Conservation (phyloP, 768 basidiomycete genomes). For the Lactarius trivialis region DNA sequence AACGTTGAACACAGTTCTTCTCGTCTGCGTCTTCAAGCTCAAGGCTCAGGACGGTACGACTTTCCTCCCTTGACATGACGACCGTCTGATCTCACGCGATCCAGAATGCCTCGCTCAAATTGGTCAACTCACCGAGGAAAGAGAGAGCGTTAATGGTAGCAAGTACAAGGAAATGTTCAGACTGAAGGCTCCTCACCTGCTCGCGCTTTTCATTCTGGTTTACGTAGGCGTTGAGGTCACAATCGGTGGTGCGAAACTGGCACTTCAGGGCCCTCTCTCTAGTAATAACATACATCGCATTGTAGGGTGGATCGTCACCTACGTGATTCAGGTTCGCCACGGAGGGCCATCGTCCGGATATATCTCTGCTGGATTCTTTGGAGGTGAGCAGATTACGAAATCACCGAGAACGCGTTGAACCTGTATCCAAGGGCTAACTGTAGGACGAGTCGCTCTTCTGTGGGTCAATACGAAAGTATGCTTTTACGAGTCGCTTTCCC, state of each 20-base stretch:
- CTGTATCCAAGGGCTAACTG: slow-evolving; percentile 35
- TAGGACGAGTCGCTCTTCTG: slow-evolving; percentile 47
- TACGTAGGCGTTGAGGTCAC: slow-evolving; percentile 39
- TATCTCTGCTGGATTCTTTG: slow-evolving; percentile 45
- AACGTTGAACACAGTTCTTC: slow-evolving; percentile 43
- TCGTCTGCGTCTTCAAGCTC: slow-evolving; percentile 58
- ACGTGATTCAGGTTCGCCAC: slow-evolving; percentile 38
- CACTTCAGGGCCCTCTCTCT: not conserved
- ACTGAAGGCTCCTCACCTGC: slow-evolving; percentile 34
- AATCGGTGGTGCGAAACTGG: slow-evolving; percentile 30
- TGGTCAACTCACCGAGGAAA: slow-evolving; percentile 42
- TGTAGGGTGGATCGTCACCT: slow-evolving; percentile 51
- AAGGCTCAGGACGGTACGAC: slow-evolving; percentile 60
- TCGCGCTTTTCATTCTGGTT: slow-evolving; percentile 39
- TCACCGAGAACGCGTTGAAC: not conserved
- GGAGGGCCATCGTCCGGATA: slow-evolving; percentile 45
- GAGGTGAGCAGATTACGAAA: slow-evolving; percentile 25
- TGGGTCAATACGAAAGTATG: slow-evolving; percentile 42
- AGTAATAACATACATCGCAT: not conserved
- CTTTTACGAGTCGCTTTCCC: not conserved
- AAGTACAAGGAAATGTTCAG: slow-evolving; percentile 43
- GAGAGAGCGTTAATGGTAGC: slow-evolving; percentile 34
- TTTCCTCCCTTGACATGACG: not conserved
- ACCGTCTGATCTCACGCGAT: not conserved
- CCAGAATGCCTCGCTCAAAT: slow-evolving; percentile 50